These are phyloP conservation scores for Populus alba DNA, from an alignment of 345 rosid species.

Conservation along the genomic window DNA sequence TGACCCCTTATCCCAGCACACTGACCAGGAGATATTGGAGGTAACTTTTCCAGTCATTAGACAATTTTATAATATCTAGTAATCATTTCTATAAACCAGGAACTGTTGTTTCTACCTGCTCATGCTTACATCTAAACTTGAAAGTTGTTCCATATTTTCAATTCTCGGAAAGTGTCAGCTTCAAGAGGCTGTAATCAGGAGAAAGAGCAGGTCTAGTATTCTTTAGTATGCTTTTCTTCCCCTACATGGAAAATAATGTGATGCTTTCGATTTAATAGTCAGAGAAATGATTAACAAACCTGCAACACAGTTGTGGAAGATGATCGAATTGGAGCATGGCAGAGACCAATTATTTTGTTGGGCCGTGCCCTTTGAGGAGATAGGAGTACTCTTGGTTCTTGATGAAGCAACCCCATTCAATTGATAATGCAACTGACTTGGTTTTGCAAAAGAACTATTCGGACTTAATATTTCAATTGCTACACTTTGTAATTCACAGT, in stretches of 20 bases:
- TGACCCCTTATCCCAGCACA: conserved; percentile 71
- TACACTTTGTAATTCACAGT: conserved; percentile 92
- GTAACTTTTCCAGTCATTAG: conserved; percentile 27
- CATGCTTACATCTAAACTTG: background rate
- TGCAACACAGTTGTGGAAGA: conserved; percentile 65
- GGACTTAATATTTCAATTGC: conserved; percentile 68
- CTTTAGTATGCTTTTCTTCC: conserved; percentile 44
- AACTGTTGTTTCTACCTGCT: background rate
- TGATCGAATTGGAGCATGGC: conserved; percentile 95
- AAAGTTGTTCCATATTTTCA: background rate
- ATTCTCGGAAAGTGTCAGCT: conserved; percentile 88
- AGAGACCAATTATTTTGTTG: conserved; percentile 85
- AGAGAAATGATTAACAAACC: background rate
- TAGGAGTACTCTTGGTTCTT: conserved; percentile 72
- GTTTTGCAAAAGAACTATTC: conserved; percentile 77
- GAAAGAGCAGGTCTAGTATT: conserved; percentile 65
- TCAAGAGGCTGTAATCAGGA: conserved; percentile 68
- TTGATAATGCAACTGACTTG: conserved; percentile 86
- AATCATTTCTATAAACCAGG: background rate
- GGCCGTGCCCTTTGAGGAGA: conserved; percentile 90
- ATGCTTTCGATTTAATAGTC: background rate
- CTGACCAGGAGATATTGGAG: conserved; percentile 93
- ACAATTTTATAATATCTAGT: background rate
- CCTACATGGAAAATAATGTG: too few species aligned
- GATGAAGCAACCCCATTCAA: conserved; percentile 97